Evolutionary conservation across 192 early-diverging fungal species (phyloP).

Genomic region (Obelidium mucronatum): DNA sequence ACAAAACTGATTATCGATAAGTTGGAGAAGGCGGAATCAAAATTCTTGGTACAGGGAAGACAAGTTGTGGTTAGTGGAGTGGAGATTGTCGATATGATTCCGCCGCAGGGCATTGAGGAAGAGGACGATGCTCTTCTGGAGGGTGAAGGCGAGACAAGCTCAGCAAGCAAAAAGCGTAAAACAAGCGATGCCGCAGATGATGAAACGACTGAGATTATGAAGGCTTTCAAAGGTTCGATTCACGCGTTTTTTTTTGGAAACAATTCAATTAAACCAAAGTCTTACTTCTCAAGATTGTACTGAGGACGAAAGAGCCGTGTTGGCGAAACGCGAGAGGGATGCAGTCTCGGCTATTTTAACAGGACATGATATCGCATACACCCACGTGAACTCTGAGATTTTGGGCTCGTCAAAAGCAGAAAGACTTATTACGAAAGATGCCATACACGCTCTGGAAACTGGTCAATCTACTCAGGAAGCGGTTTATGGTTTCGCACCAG

Average conservation of each 20-base stretch:
- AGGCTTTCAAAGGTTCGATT: conserved; percentile 7
- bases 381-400: conserved; percentile 1
- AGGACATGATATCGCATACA: neutral
- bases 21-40: neutral
- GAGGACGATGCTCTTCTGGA: neutral
- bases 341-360: neutral
- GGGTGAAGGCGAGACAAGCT: neutral
- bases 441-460: neutral
- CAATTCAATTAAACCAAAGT: too few species aligned
- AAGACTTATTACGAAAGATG: neutral
- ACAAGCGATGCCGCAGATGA: neutral
- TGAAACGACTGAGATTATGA: neutral
- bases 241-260: too few species aligned
- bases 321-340: neutral
- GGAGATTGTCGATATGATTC: conserved; percentile 5
- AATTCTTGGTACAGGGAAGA: neutral
- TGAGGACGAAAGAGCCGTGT: neutral
- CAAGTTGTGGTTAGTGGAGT: neutral
- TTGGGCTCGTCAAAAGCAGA: neutral
- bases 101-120: neutral
- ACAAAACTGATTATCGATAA: conserved; percentile 14
- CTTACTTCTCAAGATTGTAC: neutral
- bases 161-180: neutral
- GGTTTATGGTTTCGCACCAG: neutral
- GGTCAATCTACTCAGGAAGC: neutral